Evolutionary conservation across 2,329 filamentous ascomycete genomes (phyloP).

Genomic region (Penicillium palitans): DNA sequence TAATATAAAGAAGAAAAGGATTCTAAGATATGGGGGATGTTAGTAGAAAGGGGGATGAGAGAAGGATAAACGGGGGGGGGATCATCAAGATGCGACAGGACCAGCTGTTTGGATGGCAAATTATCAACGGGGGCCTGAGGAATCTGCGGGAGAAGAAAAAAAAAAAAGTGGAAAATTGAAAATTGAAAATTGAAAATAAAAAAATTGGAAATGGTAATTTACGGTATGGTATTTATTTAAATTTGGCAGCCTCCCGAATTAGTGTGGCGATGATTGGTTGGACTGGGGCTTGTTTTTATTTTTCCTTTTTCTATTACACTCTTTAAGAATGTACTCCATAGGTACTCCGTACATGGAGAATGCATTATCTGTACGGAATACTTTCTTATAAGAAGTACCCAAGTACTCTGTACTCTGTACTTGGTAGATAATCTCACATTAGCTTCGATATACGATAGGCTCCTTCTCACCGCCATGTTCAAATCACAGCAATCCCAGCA

Average conservation of each 20-base stretch:
- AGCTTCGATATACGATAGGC: not conserved
- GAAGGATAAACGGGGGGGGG: constrained; percentile 19
- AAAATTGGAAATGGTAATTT: not conserved
- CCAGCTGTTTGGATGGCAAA: constrained; percentile 22
- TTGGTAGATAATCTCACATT: not conserved
- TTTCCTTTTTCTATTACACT: constrained; percentile 4
- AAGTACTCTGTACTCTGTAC: not conserved
- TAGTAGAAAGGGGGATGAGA: constrained; percentile 17
- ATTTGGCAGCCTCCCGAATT: constrained; percentile 19
- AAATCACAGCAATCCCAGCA: constrained; percentile 4
- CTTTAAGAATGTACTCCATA: not conserved
- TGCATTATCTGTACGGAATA: not conserved
- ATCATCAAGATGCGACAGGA: constrained; percentile 24
- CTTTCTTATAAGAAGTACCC: not conserved
- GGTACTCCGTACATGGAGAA: too few species aligned
- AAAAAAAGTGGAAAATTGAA: not conserved
- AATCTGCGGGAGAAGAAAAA: constrained; percentile 10
- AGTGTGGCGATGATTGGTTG: constrained; percentile 28
- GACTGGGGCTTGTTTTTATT: constrained; percentile 1
- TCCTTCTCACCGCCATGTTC: not conserved
- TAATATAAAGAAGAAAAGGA: constrained; percentile 19
- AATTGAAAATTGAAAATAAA: not conserved
- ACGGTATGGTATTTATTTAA: constrained; percentile 15
- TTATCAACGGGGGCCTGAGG: constrained; percentile 19
- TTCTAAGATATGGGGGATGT: constrained; percentile 7